A percentile compares a stretch with the other conserved stretches of the same genome.
Conservation (phyloP, 306 rosid genomes). For the Castanospermum australe region DNA sequence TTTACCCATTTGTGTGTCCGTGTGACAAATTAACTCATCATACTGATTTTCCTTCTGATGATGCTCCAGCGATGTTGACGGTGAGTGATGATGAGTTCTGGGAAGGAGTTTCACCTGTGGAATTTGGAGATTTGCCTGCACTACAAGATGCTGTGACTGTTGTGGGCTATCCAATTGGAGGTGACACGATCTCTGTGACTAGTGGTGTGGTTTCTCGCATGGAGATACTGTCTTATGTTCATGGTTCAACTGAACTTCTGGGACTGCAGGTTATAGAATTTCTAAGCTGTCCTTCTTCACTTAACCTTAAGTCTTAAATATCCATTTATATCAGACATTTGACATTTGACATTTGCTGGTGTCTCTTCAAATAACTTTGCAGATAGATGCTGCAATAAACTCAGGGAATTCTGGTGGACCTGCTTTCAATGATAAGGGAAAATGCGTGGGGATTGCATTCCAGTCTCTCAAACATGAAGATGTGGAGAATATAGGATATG, state of each 20-base stretch:
- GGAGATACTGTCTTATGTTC: slow-evolving; percentile 85
- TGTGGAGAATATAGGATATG: slow-evolving; percentile 76
- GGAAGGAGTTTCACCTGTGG: slow-evolving; percentile 80
- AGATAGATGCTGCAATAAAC: slow-evolving; percentile 81
- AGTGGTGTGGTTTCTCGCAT: slow-evolving; percentile 89
- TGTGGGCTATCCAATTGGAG: slow-evolving; percentile 90
- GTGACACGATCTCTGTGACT: slow-evolving; percentile 88
- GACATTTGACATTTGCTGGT: background rate
- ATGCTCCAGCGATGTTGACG: slow-evolving; percentile 67
- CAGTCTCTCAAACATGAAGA: slow-evolving; percentile 76
- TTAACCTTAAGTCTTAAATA: background rate
- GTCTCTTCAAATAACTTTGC: slow-evolving; percentile 21
- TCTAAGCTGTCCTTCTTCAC: slow-evolving; percentile 2
- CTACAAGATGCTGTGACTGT: slow-evolving; percentile 89
- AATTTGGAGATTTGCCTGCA: slow-evolving; percentile 75
- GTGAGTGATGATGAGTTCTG: slow-evolving; percentile 80
- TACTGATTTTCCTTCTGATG: slow-evolving; percentile 5
- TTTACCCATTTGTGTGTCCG: background rate
- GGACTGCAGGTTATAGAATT: slow-evolving; percentile 64
- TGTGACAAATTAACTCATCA: background rate
- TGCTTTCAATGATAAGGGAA: slow-evolving; percentile 68
- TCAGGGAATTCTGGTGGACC: slow-evolving; percentile 84
- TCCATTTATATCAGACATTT: background rate
- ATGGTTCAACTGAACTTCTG: slow-evolving; percentile 83
- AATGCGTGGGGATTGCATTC: slow-evolving; percentile 76